Conservation (phyloP, 495 filamentous ascomycete species). For the Talaromyces borbonicus region DNA sequence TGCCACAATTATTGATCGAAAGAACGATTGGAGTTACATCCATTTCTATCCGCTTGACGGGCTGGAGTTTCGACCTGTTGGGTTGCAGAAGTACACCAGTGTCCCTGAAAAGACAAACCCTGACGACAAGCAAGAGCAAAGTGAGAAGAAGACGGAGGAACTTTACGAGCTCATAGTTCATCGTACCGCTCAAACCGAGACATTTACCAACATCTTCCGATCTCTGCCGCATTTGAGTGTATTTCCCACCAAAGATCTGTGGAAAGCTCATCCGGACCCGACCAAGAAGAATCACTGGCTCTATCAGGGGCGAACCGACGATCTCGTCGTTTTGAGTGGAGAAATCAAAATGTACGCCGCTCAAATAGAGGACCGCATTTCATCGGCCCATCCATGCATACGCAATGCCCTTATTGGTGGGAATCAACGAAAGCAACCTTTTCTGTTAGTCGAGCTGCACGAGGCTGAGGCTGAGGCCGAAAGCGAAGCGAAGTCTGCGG, state of each 20-base stretch:
- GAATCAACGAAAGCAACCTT: slow-evolving; percentile 3
- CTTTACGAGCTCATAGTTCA: slow-evolving; percentile 1
- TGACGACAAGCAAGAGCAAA: neutral
- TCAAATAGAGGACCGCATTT: neutral
- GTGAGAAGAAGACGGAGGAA: neutral
- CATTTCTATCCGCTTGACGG: slow-evolving; percentile 3
- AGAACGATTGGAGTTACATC: neutral
- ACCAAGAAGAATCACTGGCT: slow-evolving; percentile 4
- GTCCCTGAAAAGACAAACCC: neutral
- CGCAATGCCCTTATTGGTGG: slow-evolving; percentile 5
- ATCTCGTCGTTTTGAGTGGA: slow-evolving; percentile 4
- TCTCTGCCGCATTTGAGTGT: neutral
- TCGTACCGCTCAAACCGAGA: slow-evolving; percentile 1
- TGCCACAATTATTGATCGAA: neutral
- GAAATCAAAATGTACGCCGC: slow-evolving; percentile 8
- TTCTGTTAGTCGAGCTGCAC: slow-evolving; percentile 3
- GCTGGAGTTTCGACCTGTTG: neutral
- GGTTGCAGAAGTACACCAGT: too few relatives aligned
- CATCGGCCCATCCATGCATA: neutral
- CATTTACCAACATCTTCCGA: slow-evolving; percentile 2
- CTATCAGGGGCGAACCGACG: slow-evolving; percentile 3
- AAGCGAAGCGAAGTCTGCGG: neutral
- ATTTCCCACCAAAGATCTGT: slow-evolving; percentile 3
- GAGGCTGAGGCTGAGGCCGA: too few relatives aligned
- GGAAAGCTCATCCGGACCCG: slow-evolving; percentile 2